Evolutionary conservation across 2,329 filamentous ascomycete genomes (phyloP), one percentile per base, ranked within the genome.

Genomic region (Fusarium pseudograminearum): DNA sequence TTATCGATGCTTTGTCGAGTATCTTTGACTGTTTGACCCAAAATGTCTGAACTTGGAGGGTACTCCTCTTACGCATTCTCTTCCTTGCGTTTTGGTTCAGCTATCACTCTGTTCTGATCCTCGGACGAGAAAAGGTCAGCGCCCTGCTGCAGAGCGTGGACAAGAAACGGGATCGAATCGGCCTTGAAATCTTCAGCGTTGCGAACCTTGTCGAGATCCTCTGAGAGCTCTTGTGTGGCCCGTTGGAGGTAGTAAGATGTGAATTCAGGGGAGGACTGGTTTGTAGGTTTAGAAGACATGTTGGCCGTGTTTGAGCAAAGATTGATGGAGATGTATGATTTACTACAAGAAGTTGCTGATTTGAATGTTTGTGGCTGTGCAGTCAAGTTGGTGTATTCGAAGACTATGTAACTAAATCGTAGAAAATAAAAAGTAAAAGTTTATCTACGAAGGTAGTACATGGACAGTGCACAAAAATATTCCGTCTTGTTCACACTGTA

Each of bases 141-240:
- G 1, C 91, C 91, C 74, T 93, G 91, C 80, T 88, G 87, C 70
- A 94, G 78, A 5, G 91, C 90, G 73, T 87, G 83, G 34, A 94
- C 84, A 42, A 94, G 84, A 75, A 93, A 85, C 7, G 85, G 83
- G 31, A 93, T 84, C 5, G 87, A 86, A 53, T 89, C 88, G 61
- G 82, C 82, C 75, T 88, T 89, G 80, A 93, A 94, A 79, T 94
- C 92, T 72, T 89, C 87, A 12, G 91, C 90, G 10, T 74, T 78
- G 69, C 91, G 87, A 65, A 93, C 83, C 77, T 89, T 88, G 80
- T 93, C 89, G 38, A 94, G 84, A 76, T 94, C 92, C 70, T 93
- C 90, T 15, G 89, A 88, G 58, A 94, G 89, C 76, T 94, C 91
- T 52, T 84, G 82, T 1, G 91, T 92, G 8, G 89, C 83, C 62